Conservation (phyloP, 768 basidiomycete species). For the Pleurotus tuoliensis region DNA sequence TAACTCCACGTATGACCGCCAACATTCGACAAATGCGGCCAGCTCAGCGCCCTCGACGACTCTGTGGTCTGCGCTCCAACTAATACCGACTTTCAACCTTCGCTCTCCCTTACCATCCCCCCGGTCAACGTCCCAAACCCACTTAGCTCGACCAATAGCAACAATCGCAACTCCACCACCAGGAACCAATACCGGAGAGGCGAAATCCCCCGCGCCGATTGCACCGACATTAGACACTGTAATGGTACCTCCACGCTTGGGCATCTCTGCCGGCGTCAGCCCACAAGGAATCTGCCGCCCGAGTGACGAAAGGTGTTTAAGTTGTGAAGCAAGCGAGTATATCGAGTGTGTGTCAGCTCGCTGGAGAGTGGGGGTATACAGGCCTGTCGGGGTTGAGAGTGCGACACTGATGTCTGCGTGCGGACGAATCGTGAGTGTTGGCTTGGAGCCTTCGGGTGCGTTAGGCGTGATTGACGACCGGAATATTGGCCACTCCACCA, state of each 20-base stretch:
- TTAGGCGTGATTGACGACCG: constrained; percentile 63
- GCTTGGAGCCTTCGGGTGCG: constrained; percentile 36
- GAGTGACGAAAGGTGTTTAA: constrained; percentile 58
- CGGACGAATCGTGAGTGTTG: constrained; percentile 68
- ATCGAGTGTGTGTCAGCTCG: constrained; percentile 50
- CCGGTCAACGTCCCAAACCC: constrained; percentile 70
- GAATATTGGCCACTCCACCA: constrained; percentile 85
- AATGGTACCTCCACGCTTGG: constrained; percentile 70
- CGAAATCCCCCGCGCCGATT: constrained; percentile 67
- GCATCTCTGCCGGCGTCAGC: constrained; percentile 67
- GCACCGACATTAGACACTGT: constrained; percentile 83
- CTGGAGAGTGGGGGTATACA: constrained; percentile 75
- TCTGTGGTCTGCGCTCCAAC: constrained; percentile 86
- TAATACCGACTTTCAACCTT: constrained; percentile 58
- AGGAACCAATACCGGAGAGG: constrained; percentile 72
- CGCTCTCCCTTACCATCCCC: constrained; percentile 43
- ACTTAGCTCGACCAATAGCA: constrained; percentile 73
- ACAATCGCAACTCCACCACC: constrained; percentile 86
- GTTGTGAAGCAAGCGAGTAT: constrained; percentile 56
- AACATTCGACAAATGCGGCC: constrained; percentile 83
- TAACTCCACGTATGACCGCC: constrained; percentile 75
- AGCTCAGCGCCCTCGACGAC: constrained; percentile 88
- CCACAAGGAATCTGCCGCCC: constrained; percentile 66
- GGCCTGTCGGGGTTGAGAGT: constrained; percentile 75
- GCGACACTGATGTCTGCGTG: constrained; percentile 74